These are phyloP conservation scores for Inosperma sp. DNA, from an alignment of 768 basidiomycete species.

Conservation along the genomic window DNA sequence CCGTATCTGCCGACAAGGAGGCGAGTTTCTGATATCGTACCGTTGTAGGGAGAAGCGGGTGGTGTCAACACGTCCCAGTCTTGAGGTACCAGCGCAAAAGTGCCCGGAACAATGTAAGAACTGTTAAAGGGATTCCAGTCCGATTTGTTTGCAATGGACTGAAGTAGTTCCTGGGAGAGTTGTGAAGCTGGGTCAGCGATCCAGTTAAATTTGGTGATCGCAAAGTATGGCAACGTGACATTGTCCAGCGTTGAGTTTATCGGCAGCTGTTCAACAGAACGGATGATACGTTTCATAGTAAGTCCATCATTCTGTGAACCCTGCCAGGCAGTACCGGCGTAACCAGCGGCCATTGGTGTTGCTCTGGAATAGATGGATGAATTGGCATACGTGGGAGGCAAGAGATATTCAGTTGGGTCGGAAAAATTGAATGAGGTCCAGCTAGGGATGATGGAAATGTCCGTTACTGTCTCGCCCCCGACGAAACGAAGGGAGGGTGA, in stretches of 20 bases:
- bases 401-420: neutral
- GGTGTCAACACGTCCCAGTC: neutral
- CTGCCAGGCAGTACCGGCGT: too few relatives aligned
- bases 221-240: neutral
- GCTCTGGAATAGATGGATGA: neutral
- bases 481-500: neutral
- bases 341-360: neutral
- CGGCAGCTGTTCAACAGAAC: neutral
- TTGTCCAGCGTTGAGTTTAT: slow-evolving; percentile 1
- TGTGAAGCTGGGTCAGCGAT: neutral
- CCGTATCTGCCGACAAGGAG: neutral
- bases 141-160: neutral
- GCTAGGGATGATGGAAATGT: neutral
- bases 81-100: neutral
- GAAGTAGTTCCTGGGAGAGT: neutral
- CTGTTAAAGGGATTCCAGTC: neutral
- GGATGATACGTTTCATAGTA: neutral
- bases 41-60: neutral
- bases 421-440: neutral
- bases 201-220: neutral
- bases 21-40: neutral
- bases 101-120: neutral
- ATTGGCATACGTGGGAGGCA: too few relatives aligned
- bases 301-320: neutral
- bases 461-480: neutral